Evolutionary conservation across 371 early-diverging fungal species (phyloP).

Genomic region (Mortierella sp.): DNA sequence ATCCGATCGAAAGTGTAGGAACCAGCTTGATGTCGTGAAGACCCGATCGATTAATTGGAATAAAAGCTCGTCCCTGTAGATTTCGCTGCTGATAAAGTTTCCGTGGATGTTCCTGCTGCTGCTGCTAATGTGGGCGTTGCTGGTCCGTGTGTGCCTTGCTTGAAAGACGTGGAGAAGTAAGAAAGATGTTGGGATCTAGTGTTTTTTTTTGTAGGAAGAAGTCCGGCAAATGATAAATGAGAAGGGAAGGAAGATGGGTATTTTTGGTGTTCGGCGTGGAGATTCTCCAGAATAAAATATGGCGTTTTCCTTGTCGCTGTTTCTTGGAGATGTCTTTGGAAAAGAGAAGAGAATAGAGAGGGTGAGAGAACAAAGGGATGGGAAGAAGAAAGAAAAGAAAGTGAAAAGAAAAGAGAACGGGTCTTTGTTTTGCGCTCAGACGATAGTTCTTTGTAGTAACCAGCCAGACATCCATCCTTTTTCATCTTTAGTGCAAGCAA

Average conservation of each 20-base stretch:
- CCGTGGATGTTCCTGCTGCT: not conserved
- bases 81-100: not conserved
- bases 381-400: not conserved
- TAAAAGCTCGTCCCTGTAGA: too few species aligned
- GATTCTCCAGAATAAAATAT: not conserved
- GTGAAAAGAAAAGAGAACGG: not conserved
- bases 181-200: conserved; percentile 1
- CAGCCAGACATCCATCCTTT: not conserved
- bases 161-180: not conserved
- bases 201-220: not conserved
- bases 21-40: conserved; percentile 5
- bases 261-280: not conserved
- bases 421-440: not conserved
- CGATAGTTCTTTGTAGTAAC: too few species aligned
- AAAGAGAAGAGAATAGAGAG: not conserved
- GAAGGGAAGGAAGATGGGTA: not conserved
- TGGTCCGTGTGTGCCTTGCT: not conserved
- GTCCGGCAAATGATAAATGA: not conserved
- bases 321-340: not conserved
- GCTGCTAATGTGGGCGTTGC: not conserved
- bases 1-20: conserved; percentile 20
- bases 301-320: not conserved
- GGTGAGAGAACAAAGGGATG: not conserved
- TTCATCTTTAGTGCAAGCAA: not conserved
- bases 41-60: too few species aligned